Evolutionary conservation across 2,329 filamentous ascomycete genomes (phyloP).

Genomic region (Aspergillus sp.): DNA sequence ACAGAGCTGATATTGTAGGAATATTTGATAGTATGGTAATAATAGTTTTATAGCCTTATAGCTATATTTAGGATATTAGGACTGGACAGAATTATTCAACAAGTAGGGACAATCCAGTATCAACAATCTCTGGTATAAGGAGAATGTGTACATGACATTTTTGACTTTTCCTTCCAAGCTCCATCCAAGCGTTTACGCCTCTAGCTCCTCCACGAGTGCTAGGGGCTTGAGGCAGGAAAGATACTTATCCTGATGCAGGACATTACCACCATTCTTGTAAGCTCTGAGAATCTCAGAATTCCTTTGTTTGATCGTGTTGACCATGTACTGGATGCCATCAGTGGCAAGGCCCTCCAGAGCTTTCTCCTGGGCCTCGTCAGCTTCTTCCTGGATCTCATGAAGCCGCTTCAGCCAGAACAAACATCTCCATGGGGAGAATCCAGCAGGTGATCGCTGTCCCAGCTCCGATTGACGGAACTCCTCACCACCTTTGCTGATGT

Average conservation of each 20-base stretch:
- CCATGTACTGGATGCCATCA: constrained; percentile 22
- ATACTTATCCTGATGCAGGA: neutral
- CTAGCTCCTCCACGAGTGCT: too few relatives aligned
- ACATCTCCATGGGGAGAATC: constrained; percentile 27
- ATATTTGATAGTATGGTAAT: too few relatives aligned
- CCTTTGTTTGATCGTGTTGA: constrained; percentile 12
- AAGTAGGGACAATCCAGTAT: too few relatives aligned
- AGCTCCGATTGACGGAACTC: constrained; percentile 24
- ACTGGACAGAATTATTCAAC: too few relatives aligned
- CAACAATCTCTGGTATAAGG: too few relatives aligned
- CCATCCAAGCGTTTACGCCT: too few relatives aligned
- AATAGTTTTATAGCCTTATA: too few relatives aligned
- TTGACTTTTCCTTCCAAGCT: too few relatives aligned
- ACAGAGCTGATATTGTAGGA: too few relatives aligned
- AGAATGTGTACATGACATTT: too few relatives aligned
- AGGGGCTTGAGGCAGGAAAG: neutral
- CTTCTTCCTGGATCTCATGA: constrained; percentile 23
- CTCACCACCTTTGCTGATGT: constrained; percentile 16
- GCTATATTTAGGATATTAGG: too few relatives aligned
- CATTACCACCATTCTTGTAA: neutral
- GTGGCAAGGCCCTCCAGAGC: constrained; percentile 18
- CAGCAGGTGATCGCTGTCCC: constrained; percentile 21
- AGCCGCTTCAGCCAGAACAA: constrained; percentile 29
- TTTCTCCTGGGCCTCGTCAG: constrained; percentile 18
- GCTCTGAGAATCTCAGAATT: constrained; percentile 19